These are phyloP conservation scores for Coniella vitis DNA, from an alignment of 2,329 filamentous ascomycete genomes.

Conservation along the genomic window DNA sequence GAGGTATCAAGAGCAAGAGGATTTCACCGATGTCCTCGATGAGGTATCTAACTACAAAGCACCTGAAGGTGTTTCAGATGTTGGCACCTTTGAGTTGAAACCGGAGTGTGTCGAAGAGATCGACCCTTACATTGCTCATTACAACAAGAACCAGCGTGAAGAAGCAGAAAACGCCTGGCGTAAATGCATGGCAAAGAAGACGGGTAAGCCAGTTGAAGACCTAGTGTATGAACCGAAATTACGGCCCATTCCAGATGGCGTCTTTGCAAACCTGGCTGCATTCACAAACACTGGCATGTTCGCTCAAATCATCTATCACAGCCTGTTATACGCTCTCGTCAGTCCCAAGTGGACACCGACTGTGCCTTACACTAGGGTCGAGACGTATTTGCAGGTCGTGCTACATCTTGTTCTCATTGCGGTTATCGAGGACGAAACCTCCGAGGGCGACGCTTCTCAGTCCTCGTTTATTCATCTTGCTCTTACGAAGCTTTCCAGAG, in stretches of 20 bases:
- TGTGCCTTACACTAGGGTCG: slow-evolving; percentile 75
- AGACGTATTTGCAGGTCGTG: slow-evolving; percentile 87
- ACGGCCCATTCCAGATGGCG: slow-evolving; percentile 65
- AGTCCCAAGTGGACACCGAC: slow-evolving; percentile 62
- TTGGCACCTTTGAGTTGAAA: slow-evolving; percentile 89
- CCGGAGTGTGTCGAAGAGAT: slow-evolving; percentile 79
- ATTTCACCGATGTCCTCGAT: slow-evolving; percentile 76
- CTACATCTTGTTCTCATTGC: slow-evolving; percentile 83
- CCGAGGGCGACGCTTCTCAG: slow-evolving; percentile 43
- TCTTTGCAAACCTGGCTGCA: slow-evolving; percentile 67
- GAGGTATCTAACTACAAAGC: slow-evolving; percentile 85
- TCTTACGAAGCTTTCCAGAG: slow-evolving; percentile 55
- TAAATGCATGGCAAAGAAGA: slow-evolving; percentile 79
- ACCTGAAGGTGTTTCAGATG: slow-evolving; percentile 86
- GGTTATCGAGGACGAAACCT: slow-evolving; percentile 69
- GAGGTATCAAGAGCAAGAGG: slow-evolving; percentile 80
- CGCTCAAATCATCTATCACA: slow-evolving; percentile 82
- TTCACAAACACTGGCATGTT: slow-evolving; percentile 85
- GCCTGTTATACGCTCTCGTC: slow-evolving; percentile 72
- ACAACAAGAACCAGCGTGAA: slow-evolving; percentile 93
- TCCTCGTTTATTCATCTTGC: slow-evolving; percentile 69
- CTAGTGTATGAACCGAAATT: slow-evolving; percentile 89
- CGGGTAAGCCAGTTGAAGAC: slow-evolving; percentile 71
- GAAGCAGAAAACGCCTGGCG: slow-evolving; percentile 89
- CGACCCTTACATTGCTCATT: slow-evolving; percentile 93